Base-by-base conservation (phyloP, 345 rosid genomes). In the Firmiana major region DNA sequence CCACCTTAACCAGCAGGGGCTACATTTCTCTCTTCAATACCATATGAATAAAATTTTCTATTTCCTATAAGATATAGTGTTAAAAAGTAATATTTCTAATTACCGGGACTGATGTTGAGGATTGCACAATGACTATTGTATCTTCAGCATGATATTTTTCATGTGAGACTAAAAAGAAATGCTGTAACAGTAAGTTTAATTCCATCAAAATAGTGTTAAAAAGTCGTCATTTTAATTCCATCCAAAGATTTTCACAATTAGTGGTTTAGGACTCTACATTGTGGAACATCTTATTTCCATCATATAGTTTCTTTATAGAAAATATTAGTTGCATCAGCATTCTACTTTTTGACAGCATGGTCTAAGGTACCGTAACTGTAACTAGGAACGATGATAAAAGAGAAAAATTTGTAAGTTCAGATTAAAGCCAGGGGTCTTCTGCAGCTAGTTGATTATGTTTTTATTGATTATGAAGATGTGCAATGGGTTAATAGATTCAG, bases 131-230 rank as follows among this genome's bases (percentile, higher is more conserved):
- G 68, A 88, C 88, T 82, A 77, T 91, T 54, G 94, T 93, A 79
- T 92, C 99, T 63, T 96, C 97, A 76, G 82, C 89, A 83, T 96
- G 98, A 85, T 96, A 98, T 83, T 83, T 91, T 96, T 96, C 97
- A 93, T 93, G 81, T 93, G 98, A 66, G 97, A 89, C 97, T 93
- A 78, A 65, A 11, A 77, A 81, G 75, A 64, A 69, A 73, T 40
- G 63, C 17, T 31, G 34, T 31, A 31, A 1, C 34, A 31, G 3
- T 31, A 31, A 31, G 34, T 31, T 31, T 31, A 31, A 31, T 31
- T 31, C 34, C 34, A 31, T 31, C 34, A 31, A 31, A 1, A 31
- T 31, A 31, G 34, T 31, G 34, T 31, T 31, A 2, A 31, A 3
- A 31, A 36, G 28, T 38, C 40, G 4, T 38, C 40, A 38, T 38